phyloP scores from a whole-genome alignment of 2,329 filamentous ascomycete species.

The Alternaria arborescens region DNA sequence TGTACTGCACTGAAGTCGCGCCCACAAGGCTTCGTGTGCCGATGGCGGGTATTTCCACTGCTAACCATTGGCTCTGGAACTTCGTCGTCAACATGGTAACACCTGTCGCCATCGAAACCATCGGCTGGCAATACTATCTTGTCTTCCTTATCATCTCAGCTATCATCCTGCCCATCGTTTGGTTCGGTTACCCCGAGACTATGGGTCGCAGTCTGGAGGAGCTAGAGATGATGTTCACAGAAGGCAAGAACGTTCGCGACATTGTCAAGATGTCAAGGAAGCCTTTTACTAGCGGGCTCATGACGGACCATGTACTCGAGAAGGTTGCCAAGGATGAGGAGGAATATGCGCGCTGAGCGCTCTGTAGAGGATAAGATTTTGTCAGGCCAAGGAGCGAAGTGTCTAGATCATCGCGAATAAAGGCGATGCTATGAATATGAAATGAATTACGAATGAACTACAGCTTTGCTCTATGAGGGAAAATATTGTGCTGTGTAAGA shows the following conservation, averaged over 20 bases:
- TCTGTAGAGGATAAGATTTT: background rate
- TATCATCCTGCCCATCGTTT: conserved; percentile 57
- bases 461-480: background rate
- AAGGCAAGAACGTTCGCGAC: conserved; percentile 42
- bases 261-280: conserved; percentile 36
- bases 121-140: conserved; percentile 63
- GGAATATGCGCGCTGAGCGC: conserved; percentile 6
- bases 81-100: conserved; percentile 41
- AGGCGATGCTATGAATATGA: conserved; percentile 4
- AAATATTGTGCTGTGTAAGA: background rate
- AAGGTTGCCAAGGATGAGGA: conserved; percentile 26
- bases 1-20: conserved; percentile 68
- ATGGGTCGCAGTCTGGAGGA: conserved; percentile 61
- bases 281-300: conserved; percentile 22
- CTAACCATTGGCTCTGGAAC: conserved; percentile 59
- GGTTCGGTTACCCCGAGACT: conserved; percentile 59
- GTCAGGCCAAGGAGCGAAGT: fast-evolving
- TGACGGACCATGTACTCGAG: conserved; percentile 16
- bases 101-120: conserved; percentile 57
- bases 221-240: conserved; percentile 53
- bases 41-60: conserved; percentile 66
- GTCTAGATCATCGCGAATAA: background rate
- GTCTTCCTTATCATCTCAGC: conserved; percentile 59
- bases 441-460: background rate
- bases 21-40: conserved; percentile 62